These are phyloP conservation scores for Pseudogymnoascus sp. DNA, from an alignment of 2,329 filamentous ascomycete genomes.

Conservation along the genomic window DNA sequence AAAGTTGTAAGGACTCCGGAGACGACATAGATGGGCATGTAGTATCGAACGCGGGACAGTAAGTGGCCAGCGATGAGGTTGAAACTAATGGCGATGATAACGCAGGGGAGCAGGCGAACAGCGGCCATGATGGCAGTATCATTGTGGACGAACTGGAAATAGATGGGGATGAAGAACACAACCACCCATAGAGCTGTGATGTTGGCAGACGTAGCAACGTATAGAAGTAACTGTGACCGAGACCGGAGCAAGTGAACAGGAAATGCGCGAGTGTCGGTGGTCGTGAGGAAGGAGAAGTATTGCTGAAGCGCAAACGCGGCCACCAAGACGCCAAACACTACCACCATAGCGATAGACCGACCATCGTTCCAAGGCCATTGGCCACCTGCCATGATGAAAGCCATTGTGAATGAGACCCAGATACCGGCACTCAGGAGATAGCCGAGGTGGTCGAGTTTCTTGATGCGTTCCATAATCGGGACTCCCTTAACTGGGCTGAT, in stretches of 20 bases:
- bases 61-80: slow-evolving; percentile 32
- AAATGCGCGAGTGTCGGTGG: slow-evolving; percentile 35
- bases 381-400: slow-evolving; percentile 42
- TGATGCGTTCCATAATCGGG: slow-evolving; percentile 17
- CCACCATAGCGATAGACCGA: slow-evolving; percentile 38
- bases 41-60: slow-evolving; percentile 31
- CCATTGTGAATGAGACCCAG: slow-evolving; percentile 37
- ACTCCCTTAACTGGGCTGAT: neutral
- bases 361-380: slow-evolving; percentile 40
- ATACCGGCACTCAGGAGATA: slow-evolving; percentile 35
- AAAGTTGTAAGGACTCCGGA: neutral
- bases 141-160: slow-evolving; percentile 39
- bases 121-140: slow-evolving; percentile 29
- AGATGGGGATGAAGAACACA: slow-evolving; percentile 39
- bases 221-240: slow-evolving; percentile 35
- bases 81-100: slow-evolving; percentile 32
- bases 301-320: slow-evolving; percentile 42
- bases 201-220: slow-evolving; percentile 31
- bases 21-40: slow-evolving; percentile 1
- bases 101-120: slow-evolving; percentile 32
- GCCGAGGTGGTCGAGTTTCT: slow-evolving; percentile 38
- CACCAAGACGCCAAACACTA: slow-evolving; percentile 36
- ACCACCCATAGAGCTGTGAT: slow-evolving; percentile 29
- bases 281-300: slow-evolving; percentile 37
- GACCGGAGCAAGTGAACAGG: slow-evolving; percentile 37